phyloP scores from a whole-genome alignment of 495 filamentous ascomycete species.

The Acidomyces sp. region DNA sequence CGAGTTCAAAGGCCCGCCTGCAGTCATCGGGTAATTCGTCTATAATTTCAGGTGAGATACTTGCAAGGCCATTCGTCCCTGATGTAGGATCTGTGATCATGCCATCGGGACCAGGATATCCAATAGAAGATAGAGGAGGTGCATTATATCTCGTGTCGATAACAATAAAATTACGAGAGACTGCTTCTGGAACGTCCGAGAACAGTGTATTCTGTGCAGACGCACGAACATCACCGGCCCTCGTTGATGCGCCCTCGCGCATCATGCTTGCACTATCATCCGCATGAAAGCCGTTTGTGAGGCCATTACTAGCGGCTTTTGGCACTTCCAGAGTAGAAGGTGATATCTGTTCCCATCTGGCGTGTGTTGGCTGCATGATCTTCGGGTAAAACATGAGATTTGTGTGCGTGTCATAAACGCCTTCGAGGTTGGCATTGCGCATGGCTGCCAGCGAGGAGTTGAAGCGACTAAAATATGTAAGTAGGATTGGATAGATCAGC shows the following conservation, averaged over 20 bases:
- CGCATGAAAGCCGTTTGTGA: slow-evolving; percentile 12
- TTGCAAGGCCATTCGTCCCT: slow-evolving; percentile 52
- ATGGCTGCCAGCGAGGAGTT: slow-evolving; percentile 53
- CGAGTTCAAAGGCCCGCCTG: slow-evolving; percentile 51
- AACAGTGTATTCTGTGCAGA: slow-evolving; percentile 34
- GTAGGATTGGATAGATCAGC: slow-evolving; percentile 21
- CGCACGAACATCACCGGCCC: neutral
- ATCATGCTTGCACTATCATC: slow-evolving; percentile 8
- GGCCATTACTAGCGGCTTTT: slow-evolving; percentile 19
- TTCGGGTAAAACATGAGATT: slow-evolving; percentile 77
- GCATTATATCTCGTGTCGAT: slow-evolving; percentile 55
- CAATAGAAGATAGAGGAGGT: slow-evolving; percentile 44
- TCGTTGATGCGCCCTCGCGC: too few relatives aligned
- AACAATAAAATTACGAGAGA: slow-evolving; percentile 63
- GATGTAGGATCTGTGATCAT: slow-evolving; percentile 37
- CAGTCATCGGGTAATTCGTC: slow-evolving; percentile 59
- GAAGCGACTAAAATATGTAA: slow-evolving; percentile 75
- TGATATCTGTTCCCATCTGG: slow-evolving; percentile 51
- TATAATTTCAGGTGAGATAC: slow-evolving; percentile 52
- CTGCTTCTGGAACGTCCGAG: slow-evolving; percentile 46
- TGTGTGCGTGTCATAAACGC: slow-evolving; percentile 86
- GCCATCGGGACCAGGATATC: slow-evolving; percentile 53
- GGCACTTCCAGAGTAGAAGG: slow-evolving; percentile 27
- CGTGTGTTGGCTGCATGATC: slow-evolving; percentile 82
- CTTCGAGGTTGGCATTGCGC: slow-evolving; percentile 54